Evolutionary conservation across 257 asterid genomes (phyloP), one percentile per base, ranked within the genome.

Genomic region (Mitragyna speciosa): DNA sequence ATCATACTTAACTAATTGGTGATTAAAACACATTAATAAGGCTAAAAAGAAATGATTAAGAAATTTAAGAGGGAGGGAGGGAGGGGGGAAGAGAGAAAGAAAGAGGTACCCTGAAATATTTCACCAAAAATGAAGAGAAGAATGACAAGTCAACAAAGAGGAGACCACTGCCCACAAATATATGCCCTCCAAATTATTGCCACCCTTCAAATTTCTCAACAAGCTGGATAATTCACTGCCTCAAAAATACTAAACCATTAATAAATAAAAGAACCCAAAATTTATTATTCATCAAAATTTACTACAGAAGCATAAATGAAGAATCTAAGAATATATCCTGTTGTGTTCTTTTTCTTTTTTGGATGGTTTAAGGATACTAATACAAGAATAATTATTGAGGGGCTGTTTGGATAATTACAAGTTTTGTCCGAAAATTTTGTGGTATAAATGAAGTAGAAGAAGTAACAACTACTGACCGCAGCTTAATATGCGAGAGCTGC

Each of bases 101-200:
- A 26, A 45, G 36, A 26, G 75, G 19, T 48, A 76, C 81, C 84
- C 73, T 33, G 67, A 52, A 36, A 73, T 39, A 47, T 43, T 70
- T 76, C 33, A 49, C 81, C 78, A 52, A 78, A 70, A 75, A 73
- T 20, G 30, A 70, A 9, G 41, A 36, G 54, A 30, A 43, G 30
- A 63, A 79, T 15, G 69, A 73, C 68, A 76, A 81, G 84, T 76
- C 78, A 76, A 79, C 41, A 36, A 36, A 47, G 70, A 26, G 68
- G 80, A 81, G 28, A 76, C 31, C 70, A 65, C 72, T 70, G 73
- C 73, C 33, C 63, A 63, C 61, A 54, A 14, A 81, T 33, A 48
- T 45, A 54, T 17, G 63, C 76, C 69, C 36, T 26, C 20, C 19
- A 64, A 81, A 64, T 12, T 67, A 58, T 73, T 65, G 39, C 20